phyloP scores from a whole-genome alignment of 1,284 basidiomycete genomes.

The Sporisorium iseilematis-ciliati region DNA sequence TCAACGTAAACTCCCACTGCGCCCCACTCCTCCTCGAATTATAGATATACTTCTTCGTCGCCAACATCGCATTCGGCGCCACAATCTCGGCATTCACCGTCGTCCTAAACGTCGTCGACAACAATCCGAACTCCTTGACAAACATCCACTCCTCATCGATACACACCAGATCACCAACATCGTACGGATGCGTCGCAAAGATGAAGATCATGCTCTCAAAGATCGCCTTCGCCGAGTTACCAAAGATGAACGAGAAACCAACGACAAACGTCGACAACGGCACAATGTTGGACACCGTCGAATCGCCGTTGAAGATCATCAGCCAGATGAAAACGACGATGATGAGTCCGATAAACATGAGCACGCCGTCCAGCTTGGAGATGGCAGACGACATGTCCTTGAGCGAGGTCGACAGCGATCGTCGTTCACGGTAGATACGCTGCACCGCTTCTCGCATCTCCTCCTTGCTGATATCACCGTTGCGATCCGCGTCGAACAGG shows the following conservation, averaged over 20 bases:
- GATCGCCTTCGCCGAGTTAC: constrained; percentile 82
- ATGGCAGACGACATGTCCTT: constrained; percentile 65
- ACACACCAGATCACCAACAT: constrained; percentile 69
- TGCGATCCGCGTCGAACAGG: constrained; percentile 84
- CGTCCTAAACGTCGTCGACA: constrained; percentile 82
- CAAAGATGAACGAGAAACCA: constrained; percentile 74
- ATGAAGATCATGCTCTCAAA: constrained; percentile 80
- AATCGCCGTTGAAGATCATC: constrained; percentile 80
- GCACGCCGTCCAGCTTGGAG: constrained; percentile 66
- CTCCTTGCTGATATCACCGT: constrained; percentile 82
- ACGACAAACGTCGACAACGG: constrained; percentile 81
- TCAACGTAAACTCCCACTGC: constrained; percentile 81
- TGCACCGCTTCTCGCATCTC: constrained; percentile 89
- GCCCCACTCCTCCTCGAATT: constrained; percentile 59
- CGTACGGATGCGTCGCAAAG: constrained; percentile 74
- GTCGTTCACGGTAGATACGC: constrained; percentile 83
- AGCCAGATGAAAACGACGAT: constrained; percentile 80
- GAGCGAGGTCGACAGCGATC: constrained; percentile 79
- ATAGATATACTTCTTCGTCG: constrained; percentile 81
- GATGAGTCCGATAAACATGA: constrained; percentile 76
- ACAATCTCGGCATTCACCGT: constrained; percentile 83
- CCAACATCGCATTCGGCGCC: constrained; percentile 82
- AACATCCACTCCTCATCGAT: constrained; percentile 69
- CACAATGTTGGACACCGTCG: constrained; percentile 82
- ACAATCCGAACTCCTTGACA: constrained; percentile 77